Evolutionary conservation across 176 grass and related monocot genomes (phyloP), one percentile per base, ranked within the genome.

Genomic region (Aegilops bicornis): DNA sequence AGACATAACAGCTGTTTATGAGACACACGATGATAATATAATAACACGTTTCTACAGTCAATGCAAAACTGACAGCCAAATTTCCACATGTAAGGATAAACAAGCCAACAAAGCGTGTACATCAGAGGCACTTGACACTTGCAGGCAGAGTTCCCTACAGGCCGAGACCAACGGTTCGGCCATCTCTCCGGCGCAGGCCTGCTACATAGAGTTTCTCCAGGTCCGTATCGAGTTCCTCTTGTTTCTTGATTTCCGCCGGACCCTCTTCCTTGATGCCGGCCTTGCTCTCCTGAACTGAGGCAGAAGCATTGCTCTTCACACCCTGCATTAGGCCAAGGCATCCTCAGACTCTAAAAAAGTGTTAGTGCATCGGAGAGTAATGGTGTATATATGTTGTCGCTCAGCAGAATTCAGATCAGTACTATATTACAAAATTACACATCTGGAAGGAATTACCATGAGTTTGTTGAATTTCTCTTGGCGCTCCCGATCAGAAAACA

Each of bases 391-490:
- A 82, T 8, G 30, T 64, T 84, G 42, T 39, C 47, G 32, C 20
- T 74, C 79, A 73, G 65, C 58, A 78, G 73, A 72, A 64, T 60
- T 84, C 15, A 36, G 23, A 33, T 30, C 24, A 17, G 4, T 40
- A 83, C 66, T 86, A 35, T 68, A 69, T 32, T 37, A 25, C 15
- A 54, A 27, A 29, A 64, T 60, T 76, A 15, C 13, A 27, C 6
- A 20, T 43, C 69, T 36, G 45, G 42, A 47, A 80, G 64, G 78
- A 87, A 85, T 92, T 91, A 98, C 97, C 97, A 96, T 98, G 92
- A 98, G 97, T 88, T 94, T 96, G 72, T 98, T 98, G 76, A 98
- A 98, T 81, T 98, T 98, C 82, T 98, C 93, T 82, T 98, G 96
- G 52, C 96, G 90, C 20, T 98, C 93, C 13, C 79, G 90, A n/a